phyloP scores from a whole-genome alignment of 345 rosid species.

The Combretum micranthum region DNA sequence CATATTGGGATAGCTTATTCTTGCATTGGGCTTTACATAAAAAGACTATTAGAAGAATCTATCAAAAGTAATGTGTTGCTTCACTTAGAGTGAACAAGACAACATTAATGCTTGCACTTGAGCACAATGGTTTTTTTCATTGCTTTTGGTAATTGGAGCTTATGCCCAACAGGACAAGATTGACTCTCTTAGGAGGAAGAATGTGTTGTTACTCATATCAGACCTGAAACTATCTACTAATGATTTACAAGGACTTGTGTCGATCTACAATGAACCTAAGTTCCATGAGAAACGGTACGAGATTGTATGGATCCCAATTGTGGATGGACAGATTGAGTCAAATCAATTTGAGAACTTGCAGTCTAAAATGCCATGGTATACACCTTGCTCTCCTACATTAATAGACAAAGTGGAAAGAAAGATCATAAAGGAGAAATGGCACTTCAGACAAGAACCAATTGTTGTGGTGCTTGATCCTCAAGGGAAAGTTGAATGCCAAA shows the following conservation, averaged over 20 bases:
- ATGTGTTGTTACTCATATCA: conserved; percentile 62
- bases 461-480: background rate
- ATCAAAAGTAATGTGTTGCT: no score
- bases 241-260: conserved; percentile 45
- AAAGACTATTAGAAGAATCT: no score
- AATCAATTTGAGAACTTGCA: conserved; percentile 44
- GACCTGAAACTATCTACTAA: conserved; percentile 50
- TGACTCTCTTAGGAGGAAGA: background rate
- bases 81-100: no score
- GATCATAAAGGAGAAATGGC: no score
- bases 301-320: conserved; percentile 72
- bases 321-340: conserved; percentile 41
- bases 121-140: background rate
- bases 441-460: no score
- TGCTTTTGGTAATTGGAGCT: no score
- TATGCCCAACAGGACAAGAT: background rate
- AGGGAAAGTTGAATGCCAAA: background rate
- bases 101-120: no score
- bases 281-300: conserved; percentile 48
- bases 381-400: conserved; percentile 48
- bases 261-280: conserved; percentile 1
- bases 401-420: conserved; percentile 38
- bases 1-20: no score
- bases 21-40: no score
- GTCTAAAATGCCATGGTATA: conserved; percentile 65